phyloP scores from a whole-genome alignment of 805 yeast species.

The Metschnikowia similis region DNA sequence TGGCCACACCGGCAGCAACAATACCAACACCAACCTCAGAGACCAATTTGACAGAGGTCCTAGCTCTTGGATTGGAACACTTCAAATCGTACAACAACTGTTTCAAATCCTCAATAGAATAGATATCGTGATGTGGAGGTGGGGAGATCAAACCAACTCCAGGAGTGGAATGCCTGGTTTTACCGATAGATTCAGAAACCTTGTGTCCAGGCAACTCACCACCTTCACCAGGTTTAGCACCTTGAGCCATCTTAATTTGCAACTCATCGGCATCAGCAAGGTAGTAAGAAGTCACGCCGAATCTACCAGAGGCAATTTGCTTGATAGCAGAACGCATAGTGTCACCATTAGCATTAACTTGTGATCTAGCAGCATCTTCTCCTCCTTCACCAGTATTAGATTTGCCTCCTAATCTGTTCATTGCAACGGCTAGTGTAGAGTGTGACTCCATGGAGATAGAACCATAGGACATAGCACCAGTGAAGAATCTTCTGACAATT shows the following conservation, averaged over 20 bases:
- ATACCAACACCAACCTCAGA: constrained; percentile 99
- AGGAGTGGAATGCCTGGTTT: constrained; percentile 93
- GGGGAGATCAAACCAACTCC: constrained; percentile 97
- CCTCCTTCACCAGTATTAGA: constrained; percentile 99
- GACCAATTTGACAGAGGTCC: constrained; percentile 93
- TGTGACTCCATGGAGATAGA: constrained; percentile 98
- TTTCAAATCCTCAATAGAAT: constrained; percentile 95
- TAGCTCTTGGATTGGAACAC: constrained; percentile 95
- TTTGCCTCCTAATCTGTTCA: constrained; percentile 97
- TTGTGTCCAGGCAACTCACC: constrained; percentile 97
- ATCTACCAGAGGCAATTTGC: constrained; percentile 96
- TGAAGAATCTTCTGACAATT: constrained; percentile 91
- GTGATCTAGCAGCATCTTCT: constrained; percentile 90
- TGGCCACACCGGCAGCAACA: constrained; percentile 98
- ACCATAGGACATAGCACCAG: constrained; percentile 99
- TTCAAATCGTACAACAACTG: constrained; percentile 94
- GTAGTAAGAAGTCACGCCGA: constrained; percentile 95
- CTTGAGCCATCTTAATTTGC: constrained; percentile 98
- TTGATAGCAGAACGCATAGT: constrained; percentile 98
- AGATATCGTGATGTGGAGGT: constrained; percentile 98
- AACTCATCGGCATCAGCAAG: constrained; percentile 95
- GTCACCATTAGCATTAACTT: constrained; percentile 80
- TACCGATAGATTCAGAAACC: constrained; percentile 83
- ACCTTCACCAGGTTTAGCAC: constrained; percentile 99
- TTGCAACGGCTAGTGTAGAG: constrained; percentile 95